Conservation (phyloP, 345 rosid species). For the Acer negundo region DNA sequence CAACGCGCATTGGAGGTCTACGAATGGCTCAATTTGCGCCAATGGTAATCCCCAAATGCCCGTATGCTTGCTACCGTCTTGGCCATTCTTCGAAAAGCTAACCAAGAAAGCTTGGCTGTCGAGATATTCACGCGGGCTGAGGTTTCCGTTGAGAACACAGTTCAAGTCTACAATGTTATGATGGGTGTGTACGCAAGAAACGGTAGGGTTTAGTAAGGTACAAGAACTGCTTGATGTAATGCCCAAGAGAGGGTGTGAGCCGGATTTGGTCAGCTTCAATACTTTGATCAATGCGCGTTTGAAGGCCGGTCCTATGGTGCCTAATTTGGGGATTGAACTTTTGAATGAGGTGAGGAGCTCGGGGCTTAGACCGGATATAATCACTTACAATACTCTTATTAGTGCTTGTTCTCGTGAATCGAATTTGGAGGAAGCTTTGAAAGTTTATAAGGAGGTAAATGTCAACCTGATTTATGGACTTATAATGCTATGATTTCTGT, state of each 20-base stretch:
- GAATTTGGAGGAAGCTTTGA: conserved; percentile 73
- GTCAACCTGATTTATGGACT: conserved; percentile 96
- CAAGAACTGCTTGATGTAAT: conserved; percentile 73
- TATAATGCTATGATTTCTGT: conserved; percentile 96
- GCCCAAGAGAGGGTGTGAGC: conserved; percentile 79
- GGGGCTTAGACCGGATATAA: conserved; percentile 83
- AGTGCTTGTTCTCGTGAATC: conserved; percentile 86
- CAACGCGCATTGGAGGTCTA: conserved; percentile 91
- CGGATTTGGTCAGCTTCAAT: conserved; percentile 93
- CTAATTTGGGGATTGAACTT: conserved; percentile 61
- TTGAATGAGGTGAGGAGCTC: conserved; percentile 75
- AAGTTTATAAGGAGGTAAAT: conserved; percentile 64
- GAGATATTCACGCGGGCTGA: conserved; percentile 75
- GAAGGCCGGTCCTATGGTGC: conserved; percentile 58
- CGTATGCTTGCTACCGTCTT: conserved; percentile 85
- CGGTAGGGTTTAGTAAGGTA: conserved; percentile 64
- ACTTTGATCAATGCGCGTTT: conserved; percentile 87
- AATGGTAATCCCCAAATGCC: conserved; percentile 81
- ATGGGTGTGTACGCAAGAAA: conserved; percentile 89
- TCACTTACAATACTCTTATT: conserved; percentile 87
- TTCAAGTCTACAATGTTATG: conserved; percentile 94
- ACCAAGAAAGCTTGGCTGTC: conserved; percentile 70
- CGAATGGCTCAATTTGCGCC: conserved; percentile 89
- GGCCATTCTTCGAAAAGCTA: conserved; percentile 81
- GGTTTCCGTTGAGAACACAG: conserved; percentile 59